phyloP scores from a whole-genome alignment of 179 eudicot genomes.

The Drosera spatulata region DNA sequence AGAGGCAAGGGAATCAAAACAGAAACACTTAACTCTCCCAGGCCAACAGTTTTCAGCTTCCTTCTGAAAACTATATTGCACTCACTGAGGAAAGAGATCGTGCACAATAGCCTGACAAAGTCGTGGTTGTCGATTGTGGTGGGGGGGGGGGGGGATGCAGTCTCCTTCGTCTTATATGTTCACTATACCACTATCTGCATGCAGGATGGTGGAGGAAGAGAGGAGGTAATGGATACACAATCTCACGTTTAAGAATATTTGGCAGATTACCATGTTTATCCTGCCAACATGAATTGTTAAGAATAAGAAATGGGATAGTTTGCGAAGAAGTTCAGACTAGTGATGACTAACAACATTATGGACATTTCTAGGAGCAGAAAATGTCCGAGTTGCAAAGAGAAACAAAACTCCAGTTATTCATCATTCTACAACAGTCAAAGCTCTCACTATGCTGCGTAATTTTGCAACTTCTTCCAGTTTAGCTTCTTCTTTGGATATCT shows the following conservation, averaged over 20 bases:
- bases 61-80: conserved; percentile 83
- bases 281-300: conserved; percentile 38
- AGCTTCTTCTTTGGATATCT: conserved; percentile 85
- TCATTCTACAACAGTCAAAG: conserved; percentile 49
- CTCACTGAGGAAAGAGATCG: conserved; percentile 89
- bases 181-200: conserved; percentile 82
- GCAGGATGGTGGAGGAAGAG: conserved; percentile 85
- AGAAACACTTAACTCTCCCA: conserved; percentile 71
- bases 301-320: no score
- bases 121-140: no score
- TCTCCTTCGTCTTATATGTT: conserved; percentile 84
- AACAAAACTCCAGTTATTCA: no score
- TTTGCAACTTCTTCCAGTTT: conserved; percentile 73
- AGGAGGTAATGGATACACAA: conserved; percentile 74
- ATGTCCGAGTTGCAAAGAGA: no score
- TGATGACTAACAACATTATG: not conserved
- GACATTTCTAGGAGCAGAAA: no score
- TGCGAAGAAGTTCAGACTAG: no score
- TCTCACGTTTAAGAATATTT: conserved; percentile 54
- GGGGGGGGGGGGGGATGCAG: no score
- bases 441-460: conserved; percentile 52
- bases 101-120: no score
- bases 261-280: no score
- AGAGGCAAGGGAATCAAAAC: conserved; percentile 65
- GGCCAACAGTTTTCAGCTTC: conserved; percentile 50